Percentiles rank a stretch among this genome's conserved stretches.
Evolutionary conservation across 805 yeast genomes (phyloP).

Genomic region (Wilhelminamyces savonicus): DNA sequence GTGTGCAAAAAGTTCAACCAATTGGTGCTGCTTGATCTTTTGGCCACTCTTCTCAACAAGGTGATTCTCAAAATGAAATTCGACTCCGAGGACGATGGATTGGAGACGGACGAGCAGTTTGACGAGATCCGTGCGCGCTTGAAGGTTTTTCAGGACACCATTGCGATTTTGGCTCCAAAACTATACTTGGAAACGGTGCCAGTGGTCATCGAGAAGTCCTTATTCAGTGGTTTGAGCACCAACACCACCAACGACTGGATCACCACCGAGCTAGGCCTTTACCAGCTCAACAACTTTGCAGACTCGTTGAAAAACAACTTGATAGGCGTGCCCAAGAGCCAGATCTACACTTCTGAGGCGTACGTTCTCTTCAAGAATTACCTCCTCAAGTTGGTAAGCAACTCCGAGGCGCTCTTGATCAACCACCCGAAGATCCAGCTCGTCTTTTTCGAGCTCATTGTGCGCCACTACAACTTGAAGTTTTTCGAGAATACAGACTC

Average conservation of each 20-base stretch:
- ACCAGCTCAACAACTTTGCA: constrained; percentile 69
- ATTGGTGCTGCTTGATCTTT: constrained; percentile 38
- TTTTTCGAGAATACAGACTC: constrained; percentile 42
- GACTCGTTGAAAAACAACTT: constrained; percentile 75
- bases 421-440: constrained; percentile 77
- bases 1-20: constrained; percentile 53
- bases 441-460: constrained; percentile 76
- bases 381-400: constrained; percentile 45
- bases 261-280: constrained; percentile 78
- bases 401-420: constrained; percentile 34
- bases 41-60: constrained; percentile 60
- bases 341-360: constrained; percentile 62
- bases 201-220: constrained; percentile 41
- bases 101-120: constrained; percentile 70
- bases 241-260: constrained; percentile 56
- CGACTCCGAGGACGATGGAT: constrained; percentile 67
- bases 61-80: constrained; percentile 73
- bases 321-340: constrained; percentile 63
- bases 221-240: no score
- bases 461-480: constrained; percentile 63
- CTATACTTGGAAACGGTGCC: constrained; percentile 57
- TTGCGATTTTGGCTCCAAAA: constrained; percentile 51
- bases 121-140: constrained; percentile 70
- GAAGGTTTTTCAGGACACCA: constrained; percentile 77
- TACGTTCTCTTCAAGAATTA: constrained; percentile 55